Evolutionary conservation across 495 filamentous ascomycete species (phyloP), one percentile per base, ranked within the genome.

Genomic region (Aspergillus kassunensis): DNA sequence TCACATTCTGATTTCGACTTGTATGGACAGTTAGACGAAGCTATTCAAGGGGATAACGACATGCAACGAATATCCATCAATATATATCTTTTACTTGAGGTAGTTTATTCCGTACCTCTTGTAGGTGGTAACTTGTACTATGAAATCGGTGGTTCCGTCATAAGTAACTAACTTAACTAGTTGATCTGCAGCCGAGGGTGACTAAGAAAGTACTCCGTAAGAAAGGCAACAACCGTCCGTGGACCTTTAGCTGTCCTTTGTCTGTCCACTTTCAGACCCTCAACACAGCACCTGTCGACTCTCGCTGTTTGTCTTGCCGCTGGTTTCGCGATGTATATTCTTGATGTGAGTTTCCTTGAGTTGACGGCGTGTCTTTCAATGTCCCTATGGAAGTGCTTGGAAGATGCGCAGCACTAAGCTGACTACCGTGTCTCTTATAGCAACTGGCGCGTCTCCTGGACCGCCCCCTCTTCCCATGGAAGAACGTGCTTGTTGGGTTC

Each of bases 401-500:
- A 3, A 10, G 30, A 33, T 33, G 37, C 18, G 44, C 15, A 24
- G 11, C 18, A 31, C 25, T 13, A 1, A 35, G 35, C 51, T 57
- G 43, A 58, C 35, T 33, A 31, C 40, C 40, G 55, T 59, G 45
- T 34, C 47, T 11, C 33, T 35, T 54, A 54, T 66, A 96, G 92
- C 86, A 89, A 75, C 82, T 97, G 51, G 88, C 90, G 59, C 80
- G 82, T 68, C 81, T 85, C 64, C 84, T 97, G 41, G 95, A 98
- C 77, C 83, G 88, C 59, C 92, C 93, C 46, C 74, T 86, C 57
- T 93, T 97, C 74, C 92, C 95, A 46, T 98, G 93, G 93, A 98
- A 97, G 84, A 84, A 80, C 63, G 82, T 98, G 52, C 89, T 98
- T 60, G 82, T 97, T 49, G 88, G 90, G 48, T 97, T 98, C 73